Evolutionary conservation across 169 alveolate species (phyloP), one percentile per base, ranked within the genome.

Genomic region (Cryptosporidium meleagridis): DNA sequence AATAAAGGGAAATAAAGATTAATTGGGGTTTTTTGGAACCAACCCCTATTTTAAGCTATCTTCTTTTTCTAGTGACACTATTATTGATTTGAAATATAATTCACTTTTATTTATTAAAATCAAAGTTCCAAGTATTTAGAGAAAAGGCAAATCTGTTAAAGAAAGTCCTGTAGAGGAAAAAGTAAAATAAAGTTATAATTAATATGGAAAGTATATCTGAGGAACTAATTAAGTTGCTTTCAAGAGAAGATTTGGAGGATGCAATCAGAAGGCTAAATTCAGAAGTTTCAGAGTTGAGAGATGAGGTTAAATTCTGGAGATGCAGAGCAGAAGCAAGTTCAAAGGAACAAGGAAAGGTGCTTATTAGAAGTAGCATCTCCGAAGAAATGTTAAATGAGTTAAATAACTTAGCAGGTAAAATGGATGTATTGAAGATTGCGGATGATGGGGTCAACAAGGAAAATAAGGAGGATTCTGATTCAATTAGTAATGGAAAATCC

Each of bases 201-300:
- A 51, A 41, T 23, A 70, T 70, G 85, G 52, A 55, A 39, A 55
- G 8, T 3, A 9, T 73, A 55, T 52, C 72, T 52, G 70, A 73
- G 23, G 86, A 73, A 35, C 52, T 73, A 35, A 73, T 73, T 10
- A 73, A 37, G 12, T 35, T 59, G n/a, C 86, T 73, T 73, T 35
- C 86, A 18, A 73, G 70, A n/a, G 86, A 73, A 23, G 86, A 73
- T 26, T 59, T 73, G 58, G 86, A 73, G 45, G 72, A 52, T 21
- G 7, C 26, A 10, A 41, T 73, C 6, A 37, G 52, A 55, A 73
- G 58, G 52, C 21, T 73, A 7, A 53, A 53, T 35, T 23, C n/a
- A 8, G 86, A 73, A 58, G 39, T 73, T 31, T 52, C 58, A 16
- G 53, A 73, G 16, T 39, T 73, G 10, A 53, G 10, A n/a, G 58